phyloP scores from a whole-genome alignment of 2,329 filamentous ascomycete species.

The Xylariaceae sp. region DNA sequence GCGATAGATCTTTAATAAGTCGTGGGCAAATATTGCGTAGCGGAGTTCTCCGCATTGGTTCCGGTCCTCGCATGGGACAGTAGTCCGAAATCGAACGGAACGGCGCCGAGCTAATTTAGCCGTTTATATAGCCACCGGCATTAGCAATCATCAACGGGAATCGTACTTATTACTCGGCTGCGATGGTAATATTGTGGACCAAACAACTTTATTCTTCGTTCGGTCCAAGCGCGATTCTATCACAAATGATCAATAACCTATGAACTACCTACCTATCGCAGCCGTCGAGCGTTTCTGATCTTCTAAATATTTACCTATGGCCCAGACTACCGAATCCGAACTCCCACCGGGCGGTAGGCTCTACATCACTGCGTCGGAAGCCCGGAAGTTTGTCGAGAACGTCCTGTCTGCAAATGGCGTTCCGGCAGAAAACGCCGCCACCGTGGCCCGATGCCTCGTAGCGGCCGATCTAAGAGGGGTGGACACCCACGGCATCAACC shows the following conservation, averaged over 20 bases:
- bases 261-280: not conserved
- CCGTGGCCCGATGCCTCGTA: slow-evolving; percentile 69
- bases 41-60: not conserved
- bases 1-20: not conserved
- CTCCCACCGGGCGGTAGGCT: slow-evolving; percentile 23
- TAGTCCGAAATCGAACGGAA: not conserved
- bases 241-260: not conserved
- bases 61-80: not conserved
- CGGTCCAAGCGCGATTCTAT: not conserved
- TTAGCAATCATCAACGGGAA: not conserved
- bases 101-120: not conserved
- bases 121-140: not conserved
- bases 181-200: not conserved
- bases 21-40: slow-evolving; percentile 44
- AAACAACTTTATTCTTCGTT: not conserved
- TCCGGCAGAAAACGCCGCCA: slow-evolving; percentile 57
- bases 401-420: slow-evolving; percentile 66
- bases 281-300: slow-evolving; percentile 7
- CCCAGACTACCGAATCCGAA: slow-evolving; percentile 19
- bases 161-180: not conserved
- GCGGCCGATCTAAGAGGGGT: slow-evolving; percentile 77
- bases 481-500: slow-evolving; percentile 78
- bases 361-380: slow-evolving; percentile 45
- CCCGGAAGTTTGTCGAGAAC: slow-evolving; percentile 51
- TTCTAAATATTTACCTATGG: slow-evolving; percentile 25